phyloP scores from a whole-genome alignment of 352 stramenopile species.

The Globisporangium sylvaticum region DNA sequence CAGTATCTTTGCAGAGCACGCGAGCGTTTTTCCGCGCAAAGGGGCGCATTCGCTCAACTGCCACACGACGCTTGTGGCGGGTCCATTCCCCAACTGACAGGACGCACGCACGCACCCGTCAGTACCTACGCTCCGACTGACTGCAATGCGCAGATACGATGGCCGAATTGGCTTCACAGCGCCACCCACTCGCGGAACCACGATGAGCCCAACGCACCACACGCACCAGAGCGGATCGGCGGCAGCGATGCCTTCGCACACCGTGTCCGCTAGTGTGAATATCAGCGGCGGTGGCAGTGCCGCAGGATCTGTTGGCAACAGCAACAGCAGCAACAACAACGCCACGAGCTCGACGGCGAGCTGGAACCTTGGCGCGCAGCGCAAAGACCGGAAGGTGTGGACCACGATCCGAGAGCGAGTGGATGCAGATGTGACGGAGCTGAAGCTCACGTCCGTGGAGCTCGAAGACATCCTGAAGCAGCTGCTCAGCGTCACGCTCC shows the following conservation, averaged over 20 bases:
- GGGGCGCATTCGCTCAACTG: neutral
- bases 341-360: neutral
- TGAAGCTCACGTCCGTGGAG: conserved; percentile 69
- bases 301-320: neutral
- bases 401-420: conserved; percentile 42
- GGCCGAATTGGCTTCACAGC: neutral
- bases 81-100: neutral
- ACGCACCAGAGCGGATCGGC: neutral
- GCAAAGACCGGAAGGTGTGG: conserved; percentile 69
- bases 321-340: neutral
- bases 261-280: conserved; percentile 4
- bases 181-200: conserved; percentile 5
- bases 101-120: neutral
- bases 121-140: neutral
- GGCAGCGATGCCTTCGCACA: neutral
- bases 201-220: conserved; percentile 11
- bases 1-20: neutral
- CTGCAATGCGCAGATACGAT: neutral
- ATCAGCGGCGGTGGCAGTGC: neutral
- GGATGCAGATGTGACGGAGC: conserved; percentile 48
- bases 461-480: conserved; percentile 80
- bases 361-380: conserved; percentile 63
- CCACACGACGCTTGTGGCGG: neutral
- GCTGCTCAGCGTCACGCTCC: conserved; percentile 46
- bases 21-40: conserved; percentile 7